Evolutionary conservation across 192 early-diverging fungal genomes (phyloP).

Genomic region (Funneliformis mosseae): DNA sequence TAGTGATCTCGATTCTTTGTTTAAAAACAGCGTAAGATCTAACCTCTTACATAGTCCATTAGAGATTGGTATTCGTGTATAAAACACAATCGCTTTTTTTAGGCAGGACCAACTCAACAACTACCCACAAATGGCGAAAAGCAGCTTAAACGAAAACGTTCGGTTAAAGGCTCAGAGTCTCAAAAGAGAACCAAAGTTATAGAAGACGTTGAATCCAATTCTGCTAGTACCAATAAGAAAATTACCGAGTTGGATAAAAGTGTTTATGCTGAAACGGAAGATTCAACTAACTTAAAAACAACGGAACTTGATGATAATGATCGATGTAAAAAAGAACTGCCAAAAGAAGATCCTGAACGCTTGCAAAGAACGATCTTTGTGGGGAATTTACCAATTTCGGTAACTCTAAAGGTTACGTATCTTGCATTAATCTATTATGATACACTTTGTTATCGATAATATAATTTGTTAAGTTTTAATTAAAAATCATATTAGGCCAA

Average conservation of each 20-base stretch:
- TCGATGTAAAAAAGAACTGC: neutral
- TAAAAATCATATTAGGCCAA: constrained; percentile 46
- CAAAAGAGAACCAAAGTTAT: constrained; percentile 18
- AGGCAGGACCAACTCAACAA: constrained; percentile 37
- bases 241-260: constrained; percentile 35
- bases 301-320: neutral
- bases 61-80: neutral
- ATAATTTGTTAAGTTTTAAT: neutral
- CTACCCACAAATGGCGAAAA: constrained; percentile 41
- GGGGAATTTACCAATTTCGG: constrained; percentile 82
- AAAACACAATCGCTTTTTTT: neutral
- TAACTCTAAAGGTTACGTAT: constrained; percentile 57
- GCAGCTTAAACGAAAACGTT: neutral
- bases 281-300: neutral
- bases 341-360: constrained; percentile 33
- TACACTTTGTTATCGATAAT: neutral
- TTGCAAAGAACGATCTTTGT: constrained; percentile 86
- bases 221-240: constrained; percentile 35
- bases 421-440: neutral
- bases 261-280: constrained; percentile 39
- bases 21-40: constrained; percentile 58
- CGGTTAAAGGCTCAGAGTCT: neutral
- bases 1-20: constrained; percentile 59
- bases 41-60: neutral
- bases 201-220: constrained; percentile 16